Evolutionary conservation across 768 basidiomycete species (phyloP).

Genomic region (Auriscalpium vulgare): DNA sequence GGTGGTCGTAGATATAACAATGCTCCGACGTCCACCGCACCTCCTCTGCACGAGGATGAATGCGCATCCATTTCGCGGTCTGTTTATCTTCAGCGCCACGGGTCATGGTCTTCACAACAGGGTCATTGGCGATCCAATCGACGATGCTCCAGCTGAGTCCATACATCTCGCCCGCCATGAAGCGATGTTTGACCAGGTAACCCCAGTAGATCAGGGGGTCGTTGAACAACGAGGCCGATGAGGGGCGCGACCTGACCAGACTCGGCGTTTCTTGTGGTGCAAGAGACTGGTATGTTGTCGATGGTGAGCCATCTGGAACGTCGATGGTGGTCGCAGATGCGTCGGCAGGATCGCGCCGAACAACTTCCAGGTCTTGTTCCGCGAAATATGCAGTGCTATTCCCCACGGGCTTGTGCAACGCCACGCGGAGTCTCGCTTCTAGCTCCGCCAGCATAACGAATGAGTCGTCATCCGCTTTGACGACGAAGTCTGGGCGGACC

Average conservation of each 20-base stretch:
- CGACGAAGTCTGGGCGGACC: slow-evolving; percentile 86
- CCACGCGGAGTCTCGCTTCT: slow-evolving; percentile 78
- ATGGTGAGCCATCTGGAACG: neutral
- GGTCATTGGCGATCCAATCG: slow-evolving; percentile 76
- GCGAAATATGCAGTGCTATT: neutral
- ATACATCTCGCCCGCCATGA: slow-evolving; percentile 95
- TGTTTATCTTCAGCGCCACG: slow-evolving; percentile 91
- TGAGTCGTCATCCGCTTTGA: slow-evolving; percentile 93
- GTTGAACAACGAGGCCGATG: slow-evolving; percentile 15
- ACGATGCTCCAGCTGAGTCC: slow-evolving; percentile 85
- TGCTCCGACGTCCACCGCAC: slow-evolving; percentile 88
- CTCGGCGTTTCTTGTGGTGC: neutral
- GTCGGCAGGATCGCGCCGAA: neutral
- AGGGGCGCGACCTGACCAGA: slow-evolving; percentile 5
- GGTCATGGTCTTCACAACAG: slow-evolving; percentile 53
- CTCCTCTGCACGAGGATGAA: slow-evolving; percentile 70
- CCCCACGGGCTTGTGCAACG: slow-evolving; percentile 39
- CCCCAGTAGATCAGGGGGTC: slow-evolving; percentile 86
- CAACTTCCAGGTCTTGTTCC: neutral
- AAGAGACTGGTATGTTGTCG: neutral
- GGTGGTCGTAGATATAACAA: slow-evolving; percentile 99
- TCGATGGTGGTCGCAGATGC: neutral
- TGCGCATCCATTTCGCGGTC: slow-evolving; percentile 84
- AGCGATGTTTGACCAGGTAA: slow-evolving; percentile 83
- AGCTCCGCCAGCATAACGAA: slow-evolving; percentile 94